Conservation (phyloP, 1,139 yeast genomes). For the Lipomyces yarrowii region DNA sequence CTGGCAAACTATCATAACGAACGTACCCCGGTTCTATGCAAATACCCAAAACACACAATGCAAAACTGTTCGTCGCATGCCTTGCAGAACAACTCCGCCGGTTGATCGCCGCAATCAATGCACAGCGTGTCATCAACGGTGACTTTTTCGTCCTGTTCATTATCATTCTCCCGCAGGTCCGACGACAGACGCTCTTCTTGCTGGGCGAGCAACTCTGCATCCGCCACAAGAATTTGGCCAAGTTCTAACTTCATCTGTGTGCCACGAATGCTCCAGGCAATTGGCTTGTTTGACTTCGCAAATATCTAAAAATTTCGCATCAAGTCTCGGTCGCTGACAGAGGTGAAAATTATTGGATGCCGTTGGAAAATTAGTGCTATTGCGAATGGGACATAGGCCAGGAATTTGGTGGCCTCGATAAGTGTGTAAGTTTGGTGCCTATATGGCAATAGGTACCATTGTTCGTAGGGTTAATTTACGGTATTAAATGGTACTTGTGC, state of each 20-base stretch:
- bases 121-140: slow-evolving; percentile 49
- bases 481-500: background rate
- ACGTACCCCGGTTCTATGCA: slow-evolving; percentile 63
- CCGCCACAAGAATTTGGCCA: slow-evolving; percentile 23
- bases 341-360: background rate
- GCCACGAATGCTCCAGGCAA: background rate
- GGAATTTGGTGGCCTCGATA: background rate
- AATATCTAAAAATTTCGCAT: background rate
- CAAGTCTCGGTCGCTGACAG: background rate
- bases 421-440: background rate
- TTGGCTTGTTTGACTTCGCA: background rate
- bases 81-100: slow-evolving; percentile 58
- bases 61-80: slow-evolving; percentile 68
- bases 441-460: background rate
- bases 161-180: background rate
- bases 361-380: background rate
- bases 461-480: background rate
- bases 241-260: slow-evolving; percentile 24
- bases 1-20: background rate
- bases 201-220: slow-evolving; percentile 18
- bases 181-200: slow-evolving; percentile 11
- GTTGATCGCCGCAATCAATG: slow-evolving; percentile 71
- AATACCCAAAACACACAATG: slow-evolving; percentile 63
- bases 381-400: background rate
- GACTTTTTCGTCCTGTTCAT: slow-evolving; percentile 32